Percentiles rank a stretch among this genome's conserved stretches.
Evolutionary conservation across 2,329 filamentous ascomycete genomes (phyloP).

Genomic region (Aspergillus spinulosporus): DNA sequence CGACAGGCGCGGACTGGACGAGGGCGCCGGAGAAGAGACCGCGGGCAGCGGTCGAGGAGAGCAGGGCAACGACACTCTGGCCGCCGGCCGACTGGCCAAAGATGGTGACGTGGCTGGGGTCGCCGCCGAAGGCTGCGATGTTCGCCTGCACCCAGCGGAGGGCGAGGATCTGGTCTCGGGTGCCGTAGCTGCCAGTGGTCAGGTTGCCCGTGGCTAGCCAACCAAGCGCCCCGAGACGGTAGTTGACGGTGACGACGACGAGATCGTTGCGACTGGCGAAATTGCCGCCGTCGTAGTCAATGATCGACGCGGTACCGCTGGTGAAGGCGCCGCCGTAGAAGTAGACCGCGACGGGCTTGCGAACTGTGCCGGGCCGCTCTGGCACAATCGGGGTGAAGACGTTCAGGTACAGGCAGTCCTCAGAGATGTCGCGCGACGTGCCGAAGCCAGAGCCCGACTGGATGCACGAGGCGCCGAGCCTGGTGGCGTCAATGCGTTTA

Average conservation of each 20-base stretch:
- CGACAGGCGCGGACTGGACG: constrained; percentile 28
- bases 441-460: constrained; percentile 18
- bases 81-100: constrained; percentile 45
- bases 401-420: constrained; percentile 41
- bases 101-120: constrained; percentile 35
- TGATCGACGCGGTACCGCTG: constrained; percentile 28
- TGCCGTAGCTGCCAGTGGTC: constrained; percentile 33
- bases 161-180: constrained; percentile 34
- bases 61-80: constrained; percentile 49
- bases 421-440: constrained; percentile 24
- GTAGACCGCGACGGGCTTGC: constrained; percentile 32
- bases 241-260: constrained; percentile 38
- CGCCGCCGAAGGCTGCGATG: constrained; percentile 30
- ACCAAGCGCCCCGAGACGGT: constrained; percentile 33
- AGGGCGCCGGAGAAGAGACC: constrained; percentile 32
- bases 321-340: constrained; percentile 36
- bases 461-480: constrained; percentile 21
- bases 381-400: constrained; percentile 36
- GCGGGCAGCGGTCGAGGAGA: constrained; percentile 27
- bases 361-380: background rate
- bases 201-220: constrained; percentile 40
- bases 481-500: constrained; percentile 33
- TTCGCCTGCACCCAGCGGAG: constrained; percentile 31
- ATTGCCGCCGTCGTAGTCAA: constrained; percentile 37
- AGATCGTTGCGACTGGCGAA: constrained; percentile 40